Percentiles rank a stretch among this genome's conserved stretches.
These are phyloP conservation scores for Penicillium sp. DNA, from an alignment of 2,329 filamentous ascomycete genomes.

Conservation along the genomic window DNA sequence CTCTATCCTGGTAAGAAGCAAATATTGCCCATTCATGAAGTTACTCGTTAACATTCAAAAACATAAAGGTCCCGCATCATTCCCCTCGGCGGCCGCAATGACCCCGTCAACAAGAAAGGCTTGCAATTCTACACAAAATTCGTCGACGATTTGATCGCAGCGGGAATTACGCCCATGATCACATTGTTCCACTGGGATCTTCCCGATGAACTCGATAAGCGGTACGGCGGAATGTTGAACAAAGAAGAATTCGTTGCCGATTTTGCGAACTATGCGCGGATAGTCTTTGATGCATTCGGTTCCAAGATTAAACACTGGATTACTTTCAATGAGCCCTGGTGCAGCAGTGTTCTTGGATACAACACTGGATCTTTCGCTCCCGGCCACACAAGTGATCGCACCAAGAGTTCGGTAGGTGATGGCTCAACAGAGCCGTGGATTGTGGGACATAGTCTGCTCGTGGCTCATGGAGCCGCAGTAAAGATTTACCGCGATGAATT, in stretches of 20 bases:
- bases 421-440: conserved; percentile 77
- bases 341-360: conserved; percentile 78
- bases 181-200: conserved; percentile 90
- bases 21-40: neutral
- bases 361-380: conserved; percentile 76
- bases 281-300: conserved; percentile 71
- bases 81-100: conserved; percentile 78
- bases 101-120: conserved; percentile 77
- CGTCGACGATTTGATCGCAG: conserved; percentile 73
- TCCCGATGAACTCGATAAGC: conserved; percentile 73
- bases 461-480: conserved; percentile 78
- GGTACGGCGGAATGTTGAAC: conserved; percentile 80
- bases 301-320: conserved; percentile 84
- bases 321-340: conserved; percentile 90
- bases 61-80: conserved; percentile 68
- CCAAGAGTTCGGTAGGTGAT: conserved; percentile 70
- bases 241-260: conserved; percentile 80
- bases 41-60: neutral
- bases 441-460: conserved; percentile 75
- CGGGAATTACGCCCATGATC: conserved; percentile 76
- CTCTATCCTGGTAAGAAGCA: conserved; percentile 65
- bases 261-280: conserved; percentile 74
- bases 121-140: conserved; percentile 77
- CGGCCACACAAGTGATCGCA: conserved; percentile 75
- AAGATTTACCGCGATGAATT: conserved; percentile 83